Evolutionary conservation across 2,329 filamentous ascomycete genomes (phyloP), one percentile per base, ranked within the genome.

Genomic region (Aspergillus ibericus): DNA sequence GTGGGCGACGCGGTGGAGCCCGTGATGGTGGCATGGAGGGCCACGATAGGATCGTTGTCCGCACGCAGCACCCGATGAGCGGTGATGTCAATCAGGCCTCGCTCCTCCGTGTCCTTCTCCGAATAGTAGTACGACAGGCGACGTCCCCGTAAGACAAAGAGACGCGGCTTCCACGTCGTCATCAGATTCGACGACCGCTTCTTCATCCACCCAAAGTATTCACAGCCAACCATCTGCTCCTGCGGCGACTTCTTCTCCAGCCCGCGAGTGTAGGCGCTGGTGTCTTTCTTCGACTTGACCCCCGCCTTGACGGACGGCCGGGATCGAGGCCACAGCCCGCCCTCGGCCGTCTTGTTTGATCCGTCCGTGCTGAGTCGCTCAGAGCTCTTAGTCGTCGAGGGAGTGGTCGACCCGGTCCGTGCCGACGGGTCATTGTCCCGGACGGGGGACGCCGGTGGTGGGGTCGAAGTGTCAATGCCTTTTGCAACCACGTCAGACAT

Each of bases 121-220:
- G 91, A 91, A 74, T 99, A 99, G 77, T 96, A 99, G 78, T 99
- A 99, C 0, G 93, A 92, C 29, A 99, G 80, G 4, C 95, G 88
- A 53, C 93, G 88, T 29, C 95, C 95, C 70, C 92, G 93, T 58
- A 99, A 85, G 7, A 99, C 88, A 71, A 99, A 99, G n/a, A 98
- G 83, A 12, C 95, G 88, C 12, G 93, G 90, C 72, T 98, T 99
- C 95, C 95, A 99, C 1, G 93, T 96, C 2, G 92, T 92, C 88
- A 99, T 96, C 34, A 98, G 81, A 69, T 93, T 95, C 1, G 92
- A 93, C 59, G 92, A 96, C 77, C 96, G 93, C 83, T 99, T 99
- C 82, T 95, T 98, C 95, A 99, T 99, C 95, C 95, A 99, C 1
- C 95, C 95, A 69, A 89, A 93, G 74, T 96, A 98, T 71, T 99